Percentiles rank a stretch among this genome's conserved stretches.
Evolutionary conservation across 1,284 basidiomycete species (phyloP).

Genomic region (Thecaphora thlaspeos): DNA sequence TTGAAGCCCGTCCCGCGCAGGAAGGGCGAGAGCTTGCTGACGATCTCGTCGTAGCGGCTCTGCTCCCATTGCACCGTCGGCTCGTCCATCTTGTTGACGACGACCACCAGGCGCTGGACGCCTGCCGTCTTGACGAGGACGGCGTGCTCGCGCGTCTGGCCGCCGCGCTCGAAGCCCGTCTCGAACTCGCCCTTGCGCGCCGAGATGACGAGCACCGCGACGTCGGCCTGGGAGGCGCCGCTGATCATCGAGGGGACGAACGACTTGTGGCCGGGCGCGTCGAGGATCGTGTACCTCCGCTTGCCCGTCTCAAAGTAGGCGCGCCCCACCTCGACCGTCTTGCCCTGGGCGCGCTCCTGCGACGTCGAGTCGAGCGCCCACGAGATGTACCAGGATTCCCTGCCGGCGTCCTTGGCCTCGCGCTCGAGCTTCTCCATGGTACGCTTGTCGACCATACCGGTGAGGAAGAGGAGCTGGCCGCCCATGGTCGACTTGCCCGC

Average conservation of each 20-base stretch:
- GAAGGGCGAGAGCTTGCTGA: slow-evolving; percentile 53
- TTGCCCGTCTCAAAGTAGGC: slow-evolving; percentile 58
- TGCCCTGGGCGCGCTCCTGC: slow-evolving; percentile 57
- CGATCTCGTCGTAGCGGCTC: slow-evolving; percentile 54
- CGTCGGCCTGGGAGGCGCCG: slow-evolving; percentile 56
- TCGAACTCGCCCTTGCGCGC: slow-evolving; percentile 56
- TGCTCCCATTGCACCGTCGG: slow-evolving; percentile 54
- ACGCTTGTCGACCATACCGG: slow-evolving; percentile 58
- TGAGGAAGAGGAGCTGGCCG: slow-evolving; percentile 54
- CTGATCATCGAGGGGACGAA: slow-evolving; percentile 58
- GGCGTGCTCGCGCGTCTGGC: slow-evolving; percentile 57
- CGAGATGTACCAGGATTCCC: slow-evolving; percentile 56
- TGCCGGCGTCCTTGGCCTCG: slow-evolving; percentile 55
- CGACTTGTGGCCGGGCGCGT: slow-evolving; percentile 57
- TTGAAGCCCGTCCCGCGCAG: slow-evolving; percentile 52
- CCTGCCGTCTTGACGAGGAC: slow-evolving; percentile 57
- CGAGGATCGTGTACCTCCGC: slow-evolving; percentile 56
- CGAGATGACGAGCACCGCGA: slow-evolving; percentile 56
- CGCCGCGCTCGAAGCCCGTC: slow-evolving; percentile 56
- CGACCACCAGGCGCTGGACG: slow-evolving; percentile 55
- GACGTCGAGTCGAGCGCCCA: slow-evolving; percentile 57
- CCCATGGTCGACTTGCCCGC: slow-evolving; percentile 58
- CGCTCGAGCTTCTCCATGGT: slow-evolving; percentile 57
- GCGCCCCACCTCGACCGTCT: slow-evolving; percentile 57
- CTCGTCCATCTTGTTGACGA: slow-evolving; percentile 59